phyloP scores from a whole-genome alignment of 352 stramenopile species.

The Globisporangium paddicum region DNA sequence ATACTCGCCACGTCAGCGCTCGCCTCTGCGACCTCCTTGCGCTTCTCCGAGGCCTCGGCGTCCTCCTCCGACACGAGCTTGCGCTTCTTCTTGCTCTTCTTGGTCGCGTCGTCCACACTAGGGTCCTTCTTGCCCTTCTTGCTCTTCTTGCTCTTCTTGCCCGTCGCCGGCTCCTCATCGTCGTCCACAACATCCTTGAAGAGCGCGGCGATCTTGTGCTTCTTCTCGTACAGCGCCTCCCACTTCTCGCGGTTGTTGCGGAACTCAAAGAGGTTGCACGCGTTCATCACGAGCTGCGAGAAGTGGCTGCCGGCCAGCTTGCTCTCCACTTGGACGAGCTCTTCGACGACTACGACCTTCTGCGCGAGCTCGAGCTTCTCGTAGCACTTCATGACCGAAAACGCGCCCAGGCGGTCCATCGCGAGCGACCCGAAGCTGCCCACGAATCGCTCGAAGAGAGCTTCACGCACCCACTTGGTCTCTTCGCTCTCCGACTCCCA shows the following conservation, averaged over 20 bases:
- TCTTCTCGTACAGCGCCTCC: constrained; percentile 68
- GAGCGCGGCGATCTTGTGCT: constrained; percentile 72
- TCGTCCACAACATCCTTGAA: constrained; percentile 69
- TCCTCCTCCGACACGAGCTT: constrained; percentile 26
- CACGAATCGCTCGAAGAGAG: constrained; percentile 63
- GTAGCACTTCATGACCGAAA: constrained; percentile 84
- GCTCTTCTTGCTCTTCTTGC: constrained; percentile 21
- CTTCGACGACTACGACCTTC: constrained; percentile 66
- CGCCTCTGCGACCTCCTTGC: constrained; percentile 23
- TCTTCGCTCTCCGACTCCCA: constrained; percentile 61
- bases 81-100: constrained; percentile 36
- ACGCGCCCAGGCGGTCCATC: constrained; percentile 69
- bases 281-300: constrained; percentile 78
- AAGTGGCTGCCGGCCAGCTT: constrained; percentile 79
- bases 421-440: constrained; percentile 66
- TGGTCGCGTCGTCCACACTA: constrained; percentile 21
- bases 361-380: constrained; percentile 49
- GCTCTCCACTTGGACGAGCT: constrained; percentile 61
- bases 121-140: background rate
- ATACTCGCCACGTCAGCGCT: constrained; percentile 62
- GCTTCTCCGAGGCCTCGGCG: constrained; percentile 18
- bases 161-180: constrained; percentile 12
- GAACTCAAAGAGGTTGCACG: constrained; percentile 75
- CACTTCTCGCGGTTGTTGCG: constrained; percentile 76
- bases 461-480: constrained; percentile 54